Evolutionary conservation across 108 stramenopile genomes (phyloP), one percentile per base, ranked within the genome.

Genomic region (Cylindrotheca closterium): DNA sequence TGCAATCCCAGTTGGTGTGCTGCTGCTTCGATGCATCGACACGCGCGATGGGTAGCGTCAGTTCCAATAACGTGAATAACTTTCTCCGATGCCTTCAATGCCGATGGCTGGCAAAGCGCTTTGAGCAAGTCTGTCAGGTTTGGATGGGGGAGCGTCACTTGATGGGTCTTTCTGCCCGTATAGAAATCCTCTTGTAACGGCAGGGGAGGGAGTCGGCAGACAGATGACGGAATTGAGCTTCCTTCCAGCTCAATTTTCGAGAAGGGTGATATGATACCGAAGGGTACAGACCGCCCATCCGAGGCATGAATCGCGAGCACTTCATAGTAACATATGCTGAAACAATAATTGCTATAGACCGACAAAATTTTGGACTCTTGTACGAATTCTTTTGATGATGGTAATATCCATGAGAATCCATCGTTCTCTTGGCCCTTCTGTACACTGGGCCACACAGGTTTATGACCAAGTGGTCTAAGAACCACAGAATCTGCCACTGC

Each of bases 51-150:
- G 52, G 88, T 80, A 19, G 68, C 57, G 26, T 80, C 70, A 0
- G 63, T 73, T 30, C 90, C 90, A 45, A 80, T 51, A 8, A 88
- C 58, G 51, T 87, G 85, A 26, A 88, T 48, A n/a, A 84, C 62
- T 12, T 68, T 65, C 47, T 76, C 76, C 3, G 4, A 10, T 0
- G 75, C 33, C 12, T 45, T 1, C 27, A 29, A 17, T 27, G 31
- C 31, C 12, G 50, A 22, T 15, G 60, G 33, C 10, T 50, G 47
- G n/a, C 42, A 31, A 32, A 68, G 29, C 15, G 74, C 55, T 21
- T 58, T 8, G 2, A 67, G 28, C 18, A 75, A 50, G 34, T 59
- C 31, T 21, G 58, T 34, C 25, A 61, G 30, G 48, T 75, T 67
- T 4, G 74, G 74, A 52, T 75, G 74, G 2, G 63, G 56, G n/a